A percentile compares a stretch with the other conserved stretches of the same genome.
These are phyloP conservation scores for Pythium guiyangense DNA, from an alignment of 352 stramenopile genomes.

Conservation along the genomic window DNA sequence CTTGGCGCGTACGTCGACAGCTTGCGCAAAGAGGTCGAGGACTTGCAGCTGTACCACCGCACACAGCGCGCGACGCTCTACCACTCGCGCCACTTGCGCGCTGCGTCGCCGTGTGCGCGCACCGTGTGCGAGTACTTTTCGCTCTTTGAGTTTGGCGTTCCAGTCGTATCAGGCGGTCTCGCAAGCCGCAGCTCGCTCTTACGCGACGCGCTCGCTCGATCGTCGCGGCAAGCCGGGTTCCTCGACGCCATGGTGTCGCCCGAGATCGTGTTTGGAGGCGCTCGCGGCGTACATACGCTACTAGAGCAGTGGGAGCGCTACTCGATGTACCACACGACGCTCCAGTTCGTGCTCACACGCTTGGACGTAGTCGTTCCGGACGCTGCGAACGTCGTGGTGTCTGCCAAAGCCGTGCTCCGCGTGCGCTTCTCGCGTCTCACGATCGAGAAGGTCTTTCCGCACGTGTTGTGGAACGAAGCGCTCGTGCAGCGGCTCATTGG, in stretches of 20 bases:
- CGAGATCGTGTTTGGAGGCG: conserved; percentile 45
- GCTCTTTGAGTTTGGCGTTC: conserved; percentile 55
- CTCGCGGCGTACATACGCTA: conserved; percentile 32
- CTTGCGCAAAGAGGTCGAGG: conserved; percentile 37
- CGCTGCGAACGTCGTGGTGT: conserved; percentile 31
- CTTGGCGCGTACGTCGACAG: conserved; percentile 41
- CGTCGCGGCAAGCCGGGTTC: conserved; percentile 25
- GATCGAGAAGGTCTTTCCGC: conserved; percentile 65
- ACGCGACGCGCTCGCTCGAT: conserved; percentile 16
- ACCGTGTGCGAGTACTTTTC: conserved; percentile 61
- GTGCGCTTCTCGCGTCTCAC: conserved; percentile 55
- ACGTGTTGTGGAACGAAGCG: conserved; percentile 54
- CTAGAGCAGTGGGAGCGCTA: conserved; percentile 66
- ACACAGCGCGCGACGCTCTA: conserved; percentile 15
- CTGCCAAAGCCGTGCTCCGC: conserved; percentile 36
- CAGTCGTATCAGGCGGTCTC: conserved; percentile 17
- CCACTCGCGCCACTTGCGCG: conserved; percentile 9
- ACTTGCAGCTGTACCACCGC: conserved; percentile 27
- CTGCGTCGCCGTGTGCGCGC: conserved; percentile 22
- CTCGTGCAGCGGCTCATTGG: conserved; percentile 67
- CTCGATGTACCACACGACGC: conserved; percentile 45
- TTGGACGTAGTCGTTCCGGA: conserved; percentile 38
- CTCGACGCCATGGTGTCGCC: conserved; percentile 40
- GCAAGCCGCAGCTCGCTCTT: conserved; percentile 12
- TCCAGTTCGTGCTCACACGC: conserved; percentile 42